A percentile compares a stretch with the other conserved stretches of the same genome.
phyloP scores from a whole-genome alignment of 1,284 basidiomycete species.

The Ganoderma leucocontextum region DNA sequence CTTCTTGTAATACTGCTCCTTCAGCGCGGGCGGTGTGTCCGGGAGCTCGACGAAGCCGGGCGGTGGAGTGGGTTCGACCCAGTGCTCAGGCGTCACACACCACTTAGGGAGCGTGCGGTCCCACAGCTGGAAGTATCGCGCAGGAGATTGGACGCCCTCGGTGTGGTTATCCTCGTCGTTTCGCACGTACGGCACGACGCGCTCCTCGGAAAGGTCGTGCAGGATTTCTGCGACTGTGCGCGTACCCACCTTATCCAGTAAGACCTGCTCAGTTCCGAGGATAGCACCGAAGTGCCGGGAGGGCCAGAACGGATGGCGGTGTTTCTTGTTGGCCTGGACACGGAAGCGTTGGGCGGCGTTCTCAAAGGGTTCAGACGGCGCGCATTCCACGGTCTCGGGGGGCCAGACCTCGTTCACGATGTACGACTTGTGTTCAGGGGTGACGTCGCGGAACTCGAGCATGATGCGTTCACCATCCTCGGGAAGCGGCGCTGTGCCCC shows the following conservation, averaged over 20 bases:
- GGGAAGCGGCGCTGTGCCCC: background rate
- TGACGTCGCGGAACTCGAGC: conserved; percentile 20
- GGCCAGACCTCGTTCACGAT: conserved; percentile 17
- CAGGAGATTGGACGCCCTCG: conserved; percentile 4
- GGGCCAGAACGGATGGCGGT: conserved; percentile 24
- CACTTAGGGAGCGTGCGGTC: conserved; percentile 21
- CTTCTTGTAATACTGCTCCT: conserved; percentile 20
- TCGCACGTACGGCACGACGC: conserved; percentile 24
- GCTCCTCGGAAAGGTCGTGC: background rate
- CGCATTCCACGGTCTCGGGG: conserved; percentile 11
- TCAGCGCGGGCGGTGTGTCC: background rate
- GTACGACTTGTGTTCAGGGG: conserved; percentile 13
- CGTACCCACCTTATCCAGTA: too few relatives aligned
- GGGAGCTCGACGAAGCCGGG: conserved; percentile 9
- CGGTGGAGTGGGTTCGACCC: conserved; percentile 22
- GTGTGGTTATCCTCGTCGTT: conserved; percentile 19
- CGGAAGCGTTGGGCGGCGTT: conserved; percentile 17
- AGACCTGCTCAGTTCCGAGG: too few relatives aligned
- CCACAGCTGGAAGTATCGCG: conserved; percentile 13
- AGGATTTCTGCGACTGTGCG: conserved; percentile 13
- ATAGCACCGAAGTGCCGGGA: conserved; percentile 18
- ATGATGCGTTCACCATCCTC: conserved; percentile 9
- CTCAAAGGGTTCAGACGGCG: conserved; percentile 12
- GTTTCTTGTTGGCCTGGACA: conserved; percentile 23
- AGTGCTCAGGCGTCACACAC: conserved; percentile 22